These are phyloP conservation scores for Mikania micrantha DNA, from an alignment of 129 eudicot genomes.

Conservation along the genomic window DNA sequence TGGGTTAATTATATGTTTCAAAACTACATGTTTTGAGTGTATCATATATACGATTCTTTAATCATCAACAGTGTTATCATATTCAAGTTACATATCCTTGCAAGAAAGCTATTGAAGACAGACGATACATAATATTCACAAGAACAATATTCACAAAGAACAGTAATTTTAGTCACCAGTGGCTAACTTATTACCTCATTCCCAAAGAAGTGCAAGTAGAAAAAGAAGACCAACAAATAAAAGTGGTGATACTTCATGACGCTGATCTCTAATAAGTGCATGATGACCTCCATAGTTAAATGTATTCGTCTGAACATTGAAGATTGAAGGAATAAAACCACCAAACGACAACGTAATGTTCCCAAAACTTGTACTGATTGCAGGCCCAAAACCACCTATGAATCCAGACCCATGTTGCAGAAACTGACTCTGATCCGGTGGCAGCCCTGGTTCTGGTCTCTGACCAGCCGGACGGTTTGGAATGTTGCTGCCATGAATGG, in stretches of 20 bases:
- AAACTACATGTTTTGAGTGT: not conserved
- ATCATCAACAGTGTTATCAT: conserved; percentile 12
- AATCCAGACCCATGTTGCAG: conserved; percentile 40
- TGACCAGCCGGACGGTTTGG: conserved; percentile 75
- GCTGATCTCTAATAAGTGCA: conserved; percentile 34
- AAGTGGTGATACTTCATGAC: conserved; percentile 47
- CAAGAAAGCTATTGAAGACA: conserved; percentile 9
- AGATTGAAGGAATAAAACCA: conserved; percentile 61
- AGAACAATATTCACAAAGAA: conserved; percentile 9
- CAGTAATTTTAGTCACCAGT: not conserved
- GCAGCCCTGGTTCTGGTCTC: conserved; percentile 56
- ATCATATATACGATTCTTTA: conserved; percentile 19
- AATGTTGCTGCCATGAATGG: conserved; percentile 40
- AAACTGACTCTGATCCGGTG: conserved; percentile 40
- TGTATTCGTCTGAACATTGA: conserved; percentile 59
- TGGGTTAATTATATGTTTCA: not conserved
- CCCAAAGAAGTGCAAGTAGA: conserved; percentile 47
- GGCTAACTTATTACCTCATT: conserved; percentile 27
- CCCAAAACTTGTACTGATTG: conserved; percentile 55
- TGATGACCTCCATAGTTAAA: conserved; percentile 47
- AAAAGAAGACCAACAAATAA: conserved; percentile 48
- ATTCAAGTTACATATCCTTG: conserved; percentile 12
- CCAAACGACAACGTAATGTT: conserved; percentile 62
- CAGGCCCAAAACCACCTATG: conserved; percentile 60
- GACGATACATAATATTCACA: conserved; percentile 16